A percentile compares a stretch with the other conserved stretches of the same genome.
Conservation (phyloP, 306 rosid species). For the Lathyrus sativus region DNA sequence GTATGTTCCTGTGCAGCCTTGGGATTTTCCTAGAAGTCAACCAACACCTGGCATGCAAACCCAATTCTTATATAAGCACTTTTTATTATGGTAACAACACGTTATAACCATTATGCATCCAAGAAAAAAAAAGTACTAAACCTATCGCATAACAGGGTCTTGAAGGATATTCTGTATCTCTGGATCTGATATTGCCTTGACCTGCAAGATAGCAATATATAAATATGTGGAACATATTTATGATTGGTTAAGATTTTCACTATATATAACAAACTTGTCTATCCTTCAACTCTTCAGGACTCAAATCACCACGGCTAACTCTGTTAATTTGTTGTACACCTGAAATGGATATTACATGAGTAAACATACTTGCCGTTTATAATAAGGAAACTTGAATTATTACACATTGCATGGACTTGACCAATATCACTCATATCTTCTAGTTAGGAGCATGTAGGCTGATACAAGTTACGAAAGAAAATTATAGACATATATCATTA, state of each 20-base stretch:
- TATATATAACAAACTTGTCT: constrained; percentile 66
- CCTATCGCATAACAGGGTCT: constrained; percentile 99
- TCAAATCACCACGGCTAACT: constrained; percentile 93
- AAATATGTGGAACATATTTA: not conserved
- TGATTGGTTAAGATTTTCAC: not conserved
- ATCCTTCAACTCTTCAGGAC: constrained; percentile 91
- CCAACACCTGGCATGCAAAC: constrained; percentile 69
- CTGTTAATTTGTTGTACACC: constrained; percentile 86
- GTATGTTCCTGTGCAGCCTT: constrained; percentile 94
- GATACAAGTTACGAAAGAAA: constrained; percentile 40
- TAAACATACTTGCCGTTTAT: not conserved
- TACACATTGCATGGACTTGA: not conserved
- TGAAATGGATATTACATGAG: constrained; percentile 43
- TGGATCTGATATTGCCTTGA: constrained; percentile 97
- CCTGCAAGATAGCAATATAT: constrained; percentile 48
- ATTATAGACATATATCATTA: not conserved
- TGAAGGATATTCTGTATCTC: constrained; percentile 92
- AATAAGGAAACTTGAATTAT: not conserved
- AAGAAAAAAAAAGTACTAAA: constrained; percentile 8
- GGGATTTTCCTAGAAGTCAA: constrained; percentile 97
- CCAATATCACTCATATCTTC: constrained; percentile 53
- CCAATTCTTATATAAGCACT: constrained; percentile 32
- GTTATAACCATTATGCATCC: not conserved
- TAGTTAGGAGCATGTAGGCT: constrained; percentile 98
- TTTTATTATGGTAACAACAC: not conserved